Evolutionary conservation across 352 stramenopile species (phyloP).

Genomic region (Globisporangium spinosum): DNA sequence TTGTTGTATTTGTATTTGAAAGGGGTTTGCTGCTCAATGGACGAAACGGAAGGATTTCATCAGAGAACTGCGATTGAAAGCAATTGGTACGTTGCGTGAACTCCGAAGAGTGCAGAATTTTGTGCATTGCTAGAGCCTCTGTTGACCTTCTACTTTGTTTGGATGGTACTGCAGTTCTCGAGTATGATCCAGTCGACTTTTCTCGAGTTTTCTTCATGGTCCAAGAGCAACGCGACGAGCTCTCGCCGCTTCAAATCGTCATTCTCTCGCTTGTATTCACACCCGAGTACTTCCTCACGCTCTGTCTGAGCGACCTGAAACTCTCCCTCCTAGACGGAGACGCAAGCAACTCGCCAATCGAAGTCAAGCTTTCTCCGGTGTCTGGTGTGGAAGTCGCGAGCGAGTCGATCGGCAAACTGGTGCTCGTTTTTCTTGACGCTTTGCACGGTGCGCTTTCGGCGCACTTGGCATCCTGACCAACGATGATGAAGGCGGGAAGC

Average conservation of each 20-base stretch:
- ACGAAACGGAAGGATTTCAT: conserved; percentile 37
- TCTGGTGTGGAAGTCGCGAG: not conserved
- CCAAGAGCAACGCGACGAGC: conserved; percentile 37
- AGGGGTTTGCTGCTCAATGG: conserved; percentile 41
- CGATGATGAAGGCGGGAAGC: not conserved
- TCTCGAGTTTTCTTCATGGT: conserved; percentile 47
- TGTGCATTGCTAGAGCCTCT: not conserved
- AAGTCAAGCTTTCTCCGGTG: conserved; percentile 4
- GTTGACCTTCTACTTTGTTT: not conserved
- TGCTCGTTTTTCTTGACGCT: not conserved
- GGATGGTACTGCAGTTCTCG: conserved; percentile 27
- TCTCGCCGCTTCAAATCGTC: conserved; percentile 34
- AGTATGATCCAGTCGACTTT: conserved; percentile 50
- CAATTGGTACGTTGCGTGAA: conserved; percentile 27
- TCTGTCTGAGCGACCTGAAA: conserved; percentile 35
- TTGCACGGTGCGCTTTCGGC: not conserved
- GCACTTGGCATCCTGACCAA: not conserved
- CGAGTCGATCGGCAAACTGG: not conserved
- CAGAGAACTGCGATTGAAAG: conserved; percentile 24
- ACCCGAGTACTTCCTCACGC: conserved; percentile 35
- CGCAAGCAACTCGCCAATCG: conserved; percentile 6
- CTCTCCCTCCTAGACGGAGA: conserved; percentile 32
- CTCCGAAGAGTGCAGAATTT: not conserved
- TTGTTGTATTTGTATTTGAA: not conserved
- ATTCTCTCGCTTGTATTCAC: conserved; percentile 39